Evolutionary conservation across 352 stramenopile genomes (phyloP), one percentile per base, ranked within the genome.

Genomic region (Phytophthora melonis): DNA sequence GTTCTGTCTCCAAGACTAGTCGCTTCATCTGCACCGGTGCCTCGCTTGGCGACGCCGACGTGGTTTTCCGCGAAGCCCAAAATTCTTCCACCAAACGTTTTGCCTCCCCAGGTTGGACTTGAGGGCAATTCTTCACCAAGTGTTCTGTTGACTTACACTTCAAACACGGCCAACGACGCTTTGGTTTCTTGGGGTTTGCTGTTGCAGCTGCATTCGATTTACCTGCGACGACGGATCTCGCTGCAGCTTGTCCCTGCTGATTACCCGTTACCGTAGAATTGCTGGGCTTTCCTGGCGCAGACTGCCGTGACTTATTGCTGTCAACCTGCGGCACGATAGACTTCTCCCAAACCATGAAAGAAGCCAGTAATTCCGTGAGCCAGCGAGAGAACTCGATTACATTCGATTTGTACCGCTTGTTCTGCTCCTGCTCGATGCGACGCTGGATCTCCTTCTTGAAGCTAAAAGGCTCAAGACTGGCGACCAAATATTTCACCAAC

Each of bases 371-470:
- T 27, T 25, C n/a, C n/a, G 45, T 53, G 7, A 53, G 45, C 45
- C n/a, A 27, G n/a, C 45, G 45, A 25, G 45, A 53, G n/a, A 53
- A 53, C 45, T 53, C 45, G n/a, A 53, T 53, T 25, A 53, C 45
- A 25, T 27, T 16, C n/a, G n/a, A 25, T 5, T 30, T 53, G 45
- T 53, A 53, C 45, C n/a, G 10, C 45, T 53, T 53, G 45, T 53
- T 53, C 45, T 53, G 45, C 8, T 27, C n/a, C n/a, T 53, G n/a
- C n/a, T 53, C 45, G n/a, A 25, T 30, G 0, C 45, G n/a, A 8
- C 45, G 6, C n/a, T 30, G 45, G 8, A 53, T 25, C 45, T 53
- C 45, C 3, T 25, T 25, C 1, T 53, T 53, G 45, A 53, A 53
- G 7, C n/a, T 53, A 7, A 25, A 14, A 53, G 45, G n/a, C n/a